These are phyloP conservation scores for Saturnispora bothae DNA, from an alignment of 805 yeast species.

Conservation along the genomic window DNA sequence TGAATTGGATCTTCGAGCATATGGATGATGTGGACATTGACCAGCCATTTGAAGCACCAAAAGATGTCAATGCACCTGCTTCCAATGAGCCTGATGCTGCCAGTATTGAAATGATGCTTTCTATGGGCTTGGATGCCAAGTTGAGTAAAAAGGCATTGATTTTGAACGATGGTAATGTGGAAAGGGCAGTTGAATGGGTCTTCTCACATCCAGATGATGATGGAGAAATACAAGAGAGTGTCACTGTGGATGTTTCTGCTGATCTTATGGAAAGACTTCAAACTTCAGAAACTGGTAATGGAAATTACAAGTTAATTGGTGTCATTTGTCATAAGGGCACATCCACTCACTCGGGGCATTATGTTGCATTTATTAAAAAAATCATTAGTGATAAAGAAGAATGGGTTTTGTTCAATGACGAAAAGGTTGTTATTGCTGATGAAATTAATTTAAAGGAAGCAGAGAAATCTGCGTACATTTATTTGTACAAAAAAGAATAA, in stretches of 20 bases:
- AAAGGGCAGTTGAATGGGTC: constrained; percentile 85
- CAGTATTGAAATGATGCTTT: constrained; percentile 36
- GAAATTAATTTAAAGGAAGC: constrained; percentile 34
- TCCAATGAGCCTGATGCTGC: constrained; percentile 17
- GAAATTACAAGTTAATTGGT: constrained; percentile 41
- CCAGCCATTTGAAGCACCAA: constrained; percentile 37
- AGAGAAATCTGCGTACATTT: constrained; percentile 38
- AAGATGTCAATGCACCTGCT: constrained; percentile 1
- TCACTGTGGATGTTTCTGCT: constrained; percentile 3
- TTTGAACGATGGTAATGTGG: constrained; percentile 48
- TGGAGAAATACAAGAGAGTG: constrained; percentile 37
- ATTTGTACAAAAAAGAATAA: constrained; percentile 25
- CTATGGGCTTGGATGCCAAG: constrained; percentile 70
- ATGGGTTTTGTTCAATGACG: constrained; percentile 85
- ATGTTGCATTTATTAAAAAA: constrained; percentile 64
- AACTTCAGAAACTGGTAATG: not conserved
- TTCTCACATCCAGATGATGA: constrained; percentile 73
- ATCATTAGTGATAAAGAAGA: constrained; percentile 28
- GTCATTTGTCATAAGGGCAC: constrained; percentile 84
- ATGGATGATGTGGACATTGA: constrained; percentile 80
- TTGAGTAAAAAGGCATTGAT: constrained; percentile 66
- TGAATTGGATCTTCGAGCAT: constrained; percentile 85
- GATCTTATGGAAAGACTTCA: constrained; percentile 11
- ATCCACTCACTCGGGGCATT: constrained; percentile 87
- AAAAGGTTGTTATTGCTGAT: constrained; percentile 61